Evolutionary conservation across 2,329 filamentous ascomycete species (phyloP), one percentile per base, ranked within the genome.

Genomic region (Fusarium illudens): DNA sequence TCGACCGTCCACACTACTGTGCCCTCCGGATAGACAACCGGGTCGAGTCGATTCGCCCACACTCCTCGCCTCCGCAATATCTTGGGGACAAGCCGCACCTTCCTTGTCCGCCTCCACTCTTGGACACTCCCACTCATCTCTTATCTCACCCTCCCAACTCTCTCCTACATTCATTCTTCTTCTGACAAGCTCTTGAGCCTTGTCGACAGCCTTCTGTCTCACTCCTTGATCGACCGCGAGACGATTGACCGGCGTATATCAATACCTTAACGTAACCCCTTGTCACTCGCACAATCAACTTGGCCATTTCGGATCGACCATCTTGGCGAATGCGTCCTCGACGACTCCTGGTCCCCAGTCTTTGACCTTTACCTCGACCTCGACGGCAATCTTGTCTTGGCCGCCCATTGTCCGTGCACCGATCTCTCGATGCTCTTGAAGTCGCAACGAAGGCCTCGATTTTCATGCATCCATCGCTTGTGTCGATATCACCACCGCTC

Each of bases 31-130:
- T 67, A 34, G 44, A 44, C 60, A 69, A 67, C 60, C 65, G 62
- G 60, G 62, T 61, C 59, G 51, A 62, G 62, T 72, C 67, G 65
- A 73, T 72, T 73, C 62, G 71, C 67, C 63, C 69, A 69, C 67
- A 63, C 49, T 57, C 65, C 62, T 73, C 71, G 70, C 71, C 71
- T 73, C 71, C 71, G 70, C 71, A 71, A 74, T 73, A 73, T 73
- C 71, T 73, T 73, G 71, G 62, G 39, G 70, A 73, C 67, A 69
- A 70, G 61, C 68, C 57, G 71, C 72, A 71, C 71, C 68, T 71
- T 64, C 71, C 68, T 71, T 64, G 67, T 66, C 63, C 48, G 36
- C 66, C 60, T 73, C 69, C 72, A 72, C 71, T 70, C 54, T 63
- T 65, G 50, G 39, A 52, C 60, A 59, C 53, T 51, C 48, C 58